Conservation (phyloP, 305 asterid species). For the Solanum hybrid region DNA sequence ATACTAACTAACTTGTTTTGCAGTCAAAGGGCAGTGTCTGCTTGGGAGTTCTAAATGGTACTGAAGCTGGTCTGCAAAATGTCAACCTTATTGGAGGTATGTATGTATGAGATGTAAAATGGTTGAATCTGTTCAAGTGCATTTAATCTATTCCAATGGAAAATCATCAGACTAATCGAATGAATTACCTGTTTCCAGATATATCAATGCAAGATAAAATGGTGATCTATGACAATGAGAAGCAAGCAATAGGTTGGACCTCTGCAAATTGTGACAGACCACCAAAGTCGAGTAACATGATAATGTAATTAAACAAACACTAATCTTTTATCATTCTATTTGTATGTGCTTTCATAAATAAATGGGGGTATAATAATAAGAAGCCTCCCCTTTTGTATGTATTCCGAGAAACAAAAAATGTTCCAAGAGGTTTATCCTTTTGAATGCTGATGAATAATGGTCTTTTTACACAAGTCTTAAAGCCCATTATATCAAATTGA, state of each 20-base stretch:
- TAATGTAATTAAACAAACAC: constrained; percentile 15
- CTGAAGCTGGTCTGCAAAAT: constrained; percentile 64
- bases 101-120: constrained; percentile 28
- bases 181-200: constrained; percentile 38
- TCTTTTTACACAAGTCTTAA: not conserved
- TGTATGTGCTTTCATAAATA: not conserved
- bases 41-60: constrained; percentile 82
- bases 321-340: constrained; percentile 1
- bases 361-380: not conserved
- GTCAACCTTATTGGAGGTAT: constrained; percentile 71
- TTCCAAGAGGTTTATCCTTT: not conserved
- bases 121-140: not conserved
- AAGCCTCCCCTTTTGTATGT: not conserved
- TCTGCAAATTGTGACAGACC: constrained; percentile 67
- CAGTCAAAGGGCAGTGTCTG: constrained; percentile 86
- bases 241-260: constrained; percentile 70
- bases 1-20: not conserved
- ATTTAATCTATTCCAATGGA: not conserved
- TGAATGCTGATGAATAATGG: not conserved
- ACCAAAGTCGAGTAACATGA: constrained; percentile 26
- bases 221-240: constrained; percentile 84
- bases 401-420: not conserved
- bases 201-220: constrained; percentile 86
- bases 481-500: not conserved
- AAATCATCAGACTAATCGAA: not conserved